A percentile compares a stretch with the other conserved stretches of the same genome.
Evolutionary conservation across 805 yeast genomes (phyloP).

Genomic region (Saccharomycopsis babjevae): DNA sequence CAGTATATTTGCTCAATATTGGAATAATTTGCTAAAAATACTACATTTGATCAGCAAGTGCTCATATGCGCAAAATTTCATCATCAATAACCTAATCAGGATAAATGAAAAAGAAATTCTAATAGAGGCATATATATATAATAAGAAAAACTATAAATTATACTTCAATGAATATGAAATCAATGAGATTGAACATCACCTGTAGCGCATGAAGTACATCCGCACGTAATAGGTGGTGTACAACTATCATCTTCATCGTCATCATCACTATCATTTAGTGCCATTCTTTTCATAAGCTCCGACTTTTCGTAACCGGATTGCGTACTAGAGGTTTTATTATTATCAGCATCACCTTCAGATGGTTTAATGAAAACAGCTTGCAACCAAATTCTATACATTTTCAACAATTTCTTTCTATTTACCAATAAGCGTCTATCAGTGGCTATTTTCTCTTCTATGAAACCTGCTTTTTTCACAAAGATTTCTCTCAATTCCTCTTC

Average conservation of each 20-base stretch:
- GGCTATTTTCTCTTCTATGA: slow-evolving; percentile 66
- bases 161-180: not conserved
- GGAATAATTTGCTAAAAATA: not conserved
- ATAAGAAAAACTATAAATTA: not conserved
- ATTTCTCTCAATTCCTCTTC: slow-evolving; percentile 80
- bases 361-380: slow-evolving; percentile 73
- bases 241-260: slow-evolving; percentile 15
- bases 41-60: not conserved
- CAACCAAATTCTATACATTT: slow-evolving; percentile 95
- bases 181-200: slow-evolving; percentile 3
- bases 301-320: not conserved
- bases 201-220: slow-evolving; percentile 14
- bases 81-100: not conserved
- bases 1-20: not conserved
- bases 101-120: not conserved
- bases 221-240: slow-evolving; percentile 18
- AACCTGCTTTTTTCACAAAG: slow-evolving; percentile 44
- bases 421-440: slow-evolving; percentile 87
- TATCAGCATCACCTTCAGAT: not conserved
- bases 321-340: not conserved
- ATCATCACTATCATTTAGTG: slow-evolving; percentile 8
- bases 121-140: not conserved
- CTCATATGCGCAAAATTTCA: not conserved
- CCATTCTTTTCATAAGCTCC: slow-evolving; percentile 15
- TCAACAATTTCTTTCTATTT: slow-evolving; percentile 81